Percentiles rank a stretch among this genome's conserved stretches.
Evolutionary conservation across 75 land plant species (phyloP).

Genomic region (Pinus albicaulis): DNA sequence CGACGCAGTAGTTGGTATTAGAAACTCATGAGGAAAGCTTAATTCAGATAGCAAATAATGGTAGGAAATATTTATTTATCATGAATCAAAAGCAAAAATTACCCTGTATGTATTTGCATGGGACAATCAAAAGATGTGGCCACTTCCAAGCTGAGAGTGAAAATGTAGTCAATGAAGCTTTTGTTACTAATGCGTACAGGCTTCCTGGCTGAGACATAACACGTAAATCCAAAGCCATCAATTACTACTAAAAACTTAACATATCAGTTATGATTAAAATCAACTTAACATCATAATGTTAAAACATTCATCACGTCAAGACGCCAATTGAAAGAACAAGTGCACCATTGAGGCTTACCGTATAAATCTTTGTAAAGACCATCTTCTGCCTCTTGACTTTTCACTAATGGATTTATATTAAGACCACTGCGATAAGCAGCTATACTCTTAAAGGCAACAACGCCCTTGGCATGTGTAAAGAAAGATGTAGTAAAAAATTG

Average conservation of each 20-base stretch:
- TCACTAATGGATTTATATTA: conserved; percentile 68
- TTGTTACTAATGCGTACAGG: conserved; percentile 79
- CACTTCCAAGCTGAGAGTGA: conserved; percentile 65
- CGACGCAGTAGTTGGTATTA: background rate
- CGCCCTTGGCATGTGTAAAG: conserved; percentile 47
- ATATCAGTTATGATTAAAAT: background rate
- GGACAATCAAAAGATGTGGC: conserved; percentile 65
- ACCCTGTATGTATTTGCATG: conserved; percentile 98
- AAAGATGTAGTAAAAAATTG: conserved; percentile 35
- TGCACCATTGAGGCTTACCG: conserved; percentile 19
- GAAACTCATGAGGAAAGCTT: background rate
- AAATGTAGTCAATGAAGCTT: conserved; percentile 69
- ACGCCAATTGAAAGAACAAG: background rate
- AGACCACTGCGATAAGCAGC: conserved; percentile 98
- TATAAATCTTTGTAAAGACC: conserved; percentile 60
- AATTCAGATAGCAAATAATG: background rate
- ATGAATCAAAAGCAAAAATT: conserved; percentile 14
- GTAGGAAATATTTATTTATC: background rate
- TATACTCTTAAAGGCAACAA: conserved; percentile 86
- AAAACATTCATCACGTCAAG: background rate
- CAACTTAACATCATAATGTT: background rate
- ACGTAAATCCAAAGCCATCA: background rate
- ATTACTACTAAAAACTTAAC: no score
- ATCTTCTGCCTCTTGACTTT: conserved; percentile 58
- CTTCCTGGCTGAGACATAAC: conserved; percentile 3